Base-by-base conservation (phyloP, 208 protist genomes). In the Eutreptiella sp. region DNA sequence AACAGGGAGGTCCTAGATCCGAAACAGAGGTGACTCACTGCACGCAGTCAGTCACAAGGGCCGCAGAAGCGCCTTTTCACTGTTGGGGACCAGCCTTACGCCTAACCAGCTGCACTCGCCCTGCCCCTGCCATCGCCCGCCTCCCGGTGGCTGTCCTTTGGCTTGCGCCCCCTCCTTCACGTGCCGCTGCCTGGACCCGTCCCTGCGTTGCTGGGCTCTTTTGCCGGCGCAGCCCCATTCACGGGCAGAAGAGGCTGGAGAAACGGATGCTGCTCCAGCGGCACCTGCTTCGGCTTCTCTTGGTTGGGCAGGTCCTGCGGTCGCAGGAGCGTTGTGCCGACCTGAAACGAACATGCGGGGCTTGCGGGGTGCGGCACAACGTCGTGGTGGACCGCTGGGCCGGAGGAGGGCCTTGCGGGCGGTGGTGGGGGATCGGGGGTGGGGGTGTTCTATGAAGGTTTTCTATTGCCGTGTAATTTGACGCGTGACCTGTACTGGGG, bases 241-340 rank as follows among this genome's bases (percentile, higher is more conserved):
- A n/a, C n/a, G n/a, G n/a, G n/a, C n/a, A n/a, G n/a, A n/a, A n/a
- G n/a, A n/a, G n/a, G n/a, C n/a, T n/a, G n/a, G n/a, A n/a, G n/a
- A n/a, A n/a, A n/a, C n/a, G n/a, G n/a, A n/a, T n/a, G n/a, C 28
- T 57, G 31, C 23, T 57, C 26, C 9, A 57, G n/a, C 11, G 14
- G 14, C n/a, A 27, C 11, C 36, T 41, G 7, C 50, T 11, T n/a
- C 36, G 36, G 11, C 36, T 57, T 33, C 50, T 14, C n/a, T 7
- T 32, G 14, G 36, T 14, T 7, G 21, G 14, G 50, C 50, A 57
- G 14, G 11, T 41, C 11, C 14, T 36, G 36, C 23, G 33, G 11
- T 57, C 50, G 36, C 39, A 16, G 21, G 39, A 33, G 9, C 14
- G 9, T 9, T n/a, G 14, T 26, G 39, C 21, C 11, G 31, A 9